Conservation (phyloP, 2,329 filamentous ascomycete species). For the Colletotrichum tropicicola region DNA sequence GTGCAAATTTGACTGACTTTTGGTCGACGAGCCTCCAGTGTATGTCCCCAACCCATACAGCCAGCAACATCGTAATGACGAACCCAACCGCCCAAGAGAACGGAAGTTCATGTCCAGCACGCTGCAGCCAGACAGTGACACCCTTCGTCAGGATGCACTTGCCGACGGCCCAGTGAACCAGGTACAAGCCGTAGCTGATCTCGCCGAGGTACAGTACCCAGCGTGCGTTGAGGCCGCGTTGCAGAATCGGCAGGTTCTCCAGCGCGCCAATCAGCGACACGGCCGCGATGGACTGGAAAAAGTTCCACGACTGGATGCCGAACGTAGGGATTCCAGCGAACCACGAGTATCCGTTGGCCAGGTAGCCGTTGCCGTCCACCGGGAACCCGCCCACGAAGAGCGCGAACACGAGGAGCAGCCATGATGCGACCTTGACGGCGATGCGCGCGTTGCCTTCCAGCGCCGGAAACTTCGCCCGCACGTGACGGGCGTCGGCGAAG, state of each 20-base stretch:
- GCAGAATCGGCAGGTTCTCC: slow-evolving; percentile 48
- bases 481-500: slow-evolving; percentile 13
- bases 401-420: neutral
- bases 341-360: slow-evolving; percentile 21
- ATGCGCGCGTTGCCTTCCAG: neutral
- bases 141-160: neutral
- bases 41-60: neutral
- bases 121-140: neutral
- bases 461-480: neutral
- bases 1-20: neutral
- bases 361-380: neutral
- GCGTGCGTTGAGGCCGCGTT: slow-evolving; percentile 63
- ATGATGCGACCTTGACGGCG: neutral
- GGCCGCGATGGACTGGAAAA: slow-evolving; percentile 1
- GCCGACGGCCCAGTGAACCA: slow-evolving; percentile 62
- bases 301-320: neutral
- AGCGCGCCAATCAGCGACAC: slow-evolving; percentile 10
- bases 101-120: neutral
- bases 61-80: neutral
- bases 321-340: slow-evolving; percentile 21
- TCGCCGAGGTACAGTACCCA: slow-evolving; percentile 70
- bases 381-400: slow-evolving; percentile 22
- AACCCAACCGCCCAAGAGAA: neutral
- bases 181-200: slow-evolving; percentile 70
- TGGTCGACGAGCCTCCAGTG: neutral